These are phyloP conservation scores for Infundibulicybe gibba DNA, from an alignment of 768 basidiomycete species.

Conservation along the genomic window DNA sequence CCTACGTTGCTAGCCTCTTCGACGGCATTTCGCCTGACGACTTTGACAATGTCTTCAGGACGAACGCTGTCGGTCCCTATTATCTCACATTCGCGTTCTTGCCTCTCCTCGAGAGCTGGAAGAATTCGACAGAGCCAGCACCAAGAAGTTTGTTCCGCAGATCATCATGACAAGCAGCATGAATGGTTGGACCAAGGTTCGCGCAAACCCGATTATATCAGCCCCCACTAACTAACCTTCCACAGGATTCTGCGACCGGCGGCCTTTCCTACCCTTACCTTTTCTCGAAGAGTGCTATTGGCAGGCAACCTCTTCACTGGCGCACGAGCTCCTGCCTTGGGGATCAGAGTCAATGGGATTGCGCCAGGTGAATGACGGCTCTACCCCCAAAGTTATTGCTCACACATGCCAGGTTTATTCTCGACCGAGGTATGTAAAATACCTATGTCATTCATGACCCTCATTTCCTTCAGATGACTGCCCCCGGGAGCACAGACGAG, in stretches of 20 bases:
- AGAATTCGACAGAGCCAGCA: constrained; percentile 22
- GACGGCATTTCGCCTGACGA: constrained; percentile 30
- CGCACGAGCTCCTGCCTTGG: constrained; percentile 43
- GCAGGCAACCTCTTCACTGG: constrained; percentile 42
- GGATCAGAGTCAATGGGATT: constrained; percentile 46
- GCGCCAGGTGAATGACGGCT: constrained; percentile 25
- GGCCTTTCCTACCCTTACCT: constrained; percentile 42
- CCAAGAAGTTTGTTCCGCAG: constrained; percentile 38
- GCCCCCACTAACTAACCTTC: neutral
- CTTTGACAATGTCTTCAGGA: constrained; percentile 30
- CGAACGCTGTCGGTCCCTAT: constrained; percentile 44
- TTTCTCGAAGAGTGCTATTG: constrained; percentile 45
- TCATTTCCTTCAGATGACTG: constrained; percentile 20
- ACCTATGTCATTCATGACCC: neutral
- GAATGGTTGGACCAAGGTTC: constrained; percentile 51
- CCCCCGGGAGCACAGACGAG: constrained; percentile 17
- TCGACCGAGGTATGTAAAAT: constrained; percentile 15
- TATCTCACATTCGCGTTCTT: constrained; percentile 56
- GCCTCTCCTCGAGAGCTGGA: constrained; percentile 47
- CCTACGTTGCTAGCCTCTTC: constrained; percentile 35
- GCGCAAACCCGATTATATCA: neutral
- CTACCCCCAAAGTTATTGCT: neutral
- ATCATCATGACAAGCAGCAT: constrained; percentile 48
- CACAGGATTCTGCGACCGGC: constrained; percentile 35
- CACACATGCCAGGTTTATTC: constrained; percentile 17